Evolutionary conservation across 2,329 filamentous ascomycete species (phyloP).

Genomic region (Stagonosporopsis chrysanthemi): DNA sequence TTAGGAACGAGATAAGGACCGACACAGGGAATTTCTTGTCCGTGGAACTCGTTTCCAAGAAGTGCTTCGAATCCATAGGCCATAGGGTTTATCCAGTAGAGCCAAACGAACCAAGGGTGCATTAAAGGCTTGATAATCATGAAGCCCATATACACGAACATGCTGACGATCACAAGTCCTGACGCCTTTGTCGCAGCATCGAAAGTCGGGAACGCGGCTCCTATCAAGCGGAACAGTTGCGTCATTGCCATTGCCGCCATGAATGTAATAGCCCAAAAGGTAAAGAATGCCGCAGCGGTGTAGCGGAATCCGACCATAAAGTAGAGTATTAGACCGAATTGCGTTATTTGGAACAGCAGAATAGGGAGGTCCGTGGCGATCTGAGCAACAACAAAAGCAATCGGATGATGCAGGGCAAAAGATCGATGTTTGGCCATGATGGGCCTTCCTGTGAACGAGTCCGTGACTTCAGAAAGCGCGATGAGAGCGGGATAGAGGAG

Average conservation of each 20-base stretch:
- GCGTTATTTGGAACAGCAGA: background rate
- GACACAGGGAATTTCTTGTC: background rate
- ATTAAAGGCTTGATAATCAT: conserved; percentile 63
- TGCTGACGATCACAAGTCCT: conserved; percentile 60
- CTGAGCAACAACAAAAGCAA: background rate
- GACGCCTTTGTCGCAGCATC: conserved; percentile 61
- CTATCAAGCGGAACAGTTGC: conserved; percentile 80
- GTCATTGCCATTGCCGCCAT: conserved; percentile 65
- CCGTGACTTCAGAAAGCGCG: background rate
- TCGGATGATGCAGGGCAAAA: background rate
- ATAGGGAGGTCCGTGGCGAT: background rate
- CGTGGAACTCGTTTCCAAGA: background rate
- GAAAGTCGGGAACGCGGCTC: conserved; percentile 69
- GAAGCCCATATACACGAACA: conserved; percentile 66
- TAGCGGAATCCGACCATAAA: conserved; percentile 81
- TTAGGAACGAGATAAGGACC: background rate
- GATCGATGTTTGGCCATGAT: background rate
- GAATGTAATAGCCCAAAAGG: conserved; percentile 73
- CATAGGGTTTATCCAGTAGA: conserved; percentile 80
- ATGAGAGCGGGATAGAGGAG: background rate
- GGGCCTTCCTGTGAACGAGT: background rate
- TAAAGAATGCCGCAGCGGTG: conserved; percentile 78
- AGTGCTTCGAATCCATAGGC: conserved; percentile 75
- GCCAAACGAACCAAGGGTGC: conserved; percentile 80
- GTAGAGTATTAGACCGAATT: conserved; percentile 56